These are phyloP conservation scores for Acer campestre DNA, from an alignment of 345 rosid species.

Conservation along the genomic window DNA sequence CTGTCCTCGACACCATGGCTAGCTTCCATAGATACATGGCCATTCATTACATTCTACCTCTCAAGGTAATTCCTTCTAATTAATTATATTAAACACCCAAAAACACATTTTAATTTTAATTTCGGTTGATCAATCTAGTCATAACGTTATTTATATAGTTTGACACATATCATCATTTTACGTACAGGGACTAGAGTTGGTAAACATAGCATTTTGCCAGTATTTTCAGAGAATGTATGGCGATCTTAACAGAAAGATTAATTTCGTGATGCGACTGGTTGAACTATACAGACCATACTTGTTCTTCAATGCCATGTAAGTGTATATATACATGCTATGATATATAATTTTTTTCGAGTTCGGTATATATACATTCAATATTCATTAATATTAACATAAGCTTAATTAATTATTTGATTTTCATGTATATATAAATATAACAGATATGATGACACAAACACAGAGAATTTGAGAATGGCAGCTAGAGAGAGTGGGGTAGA, in stretches of 20 bases:
- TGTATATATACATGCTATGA: conserved; percentile 7
- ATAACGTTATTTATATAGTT: neutral
- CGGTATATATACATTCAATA: too few species aligned
- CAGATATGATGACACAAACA: conserved; percentile 68
- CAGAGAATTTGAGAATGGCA: conserved; percentile 41
- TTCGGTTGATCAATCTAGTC: too few species aligned
- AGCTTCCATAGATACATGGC: conserved; percentile 81
- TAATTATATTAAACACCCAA: neutral
- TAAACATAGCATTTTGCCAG: conserved; percentile 48
- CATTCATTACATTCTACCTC: conserved; percentile 52
- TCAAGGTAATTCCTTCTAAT: conserved; percentile 51
- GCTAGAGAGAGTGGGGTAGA: conserved; percentile 39
- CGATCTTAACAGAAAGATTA: conserved; percentile 57
- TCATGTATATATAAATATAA: neutral
- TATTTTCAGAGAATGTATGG: conserved; percentile 40
- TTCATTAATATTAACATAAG: too few species aligned
- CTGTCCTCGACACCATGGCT: conserved; percentile 52
- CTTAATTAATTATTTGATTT: too few species aligned
- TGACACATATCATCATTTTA: neutral
- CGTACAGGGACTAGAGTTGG: conserved; percentile 47
- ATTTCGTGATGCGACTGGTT: conserved; percentile 57
- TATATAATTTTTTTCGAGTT: too few species aligned
- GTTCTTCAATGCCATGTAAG: conserved; percentile 78
- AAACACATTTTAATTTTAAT: neutral
- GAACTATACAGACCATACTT: conserved; percentile 83